Conservation (phyloP, 2,329 filamentous ascomycete genomes). For the Drechslera avenae region DNA sequence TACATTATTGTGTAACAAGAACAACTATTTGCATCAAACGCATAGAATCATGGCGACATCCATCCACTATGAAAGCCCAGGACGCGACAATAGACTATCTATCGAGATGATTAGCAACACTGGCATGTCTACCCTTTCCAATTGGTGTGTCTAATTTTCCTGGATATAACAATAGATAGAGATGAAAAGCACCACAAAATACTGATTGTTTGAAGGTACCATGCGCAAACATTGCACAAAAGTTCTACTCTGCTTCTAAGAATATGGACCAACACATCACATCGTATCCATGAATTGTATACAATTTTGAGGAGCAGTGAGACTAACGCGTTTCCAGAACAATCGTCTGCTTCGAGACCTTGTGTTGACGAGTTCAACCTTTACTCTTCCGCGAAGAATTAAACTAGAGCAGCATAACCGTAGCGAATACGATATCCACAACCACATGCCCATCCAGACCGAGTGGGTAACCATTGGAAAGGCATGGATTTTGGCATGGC, state of each 20-base stretch:
- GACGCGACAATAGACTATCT: conserved; percentile 18
- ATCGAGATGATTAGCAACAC: conserved; percentile 20
- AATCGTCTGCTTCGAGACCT: conserved; percentile 27
- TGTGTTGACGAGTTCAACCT: conserved; percentile 22
- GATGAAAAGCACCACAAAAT: conserved; percentile 36
- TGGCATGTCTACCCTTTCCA: conserved; percentile 16
- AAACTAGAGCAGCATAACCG: conserved; percentile 29
- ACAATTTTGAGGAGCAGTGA: conserved; percentile 1
- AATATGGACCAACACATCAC: conserved; percentile 30
- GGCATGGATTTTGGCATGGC: conserved; percentile 28
- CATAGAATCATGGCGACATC: conserved; percentile 20
- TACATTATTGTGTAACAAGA: conserved; percentile 17
- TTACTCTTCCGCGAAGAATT: conserved; percentile 27
- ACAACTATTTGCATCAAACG: conserved; percentile 18
- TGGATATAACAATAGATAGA: conserved; percentile 36
- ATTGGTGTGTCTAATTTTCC: conserved; percentile 22
- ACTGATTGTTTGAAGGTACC: conserved; percentile 31
- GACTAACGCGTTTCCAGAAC: conserved; percentile 11
- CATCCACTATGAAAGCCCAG: conserved; percentile 7
- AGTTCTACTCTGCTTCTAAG: conserved; percentile 27
- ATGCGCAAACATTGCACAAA: conserved; percentile 15
- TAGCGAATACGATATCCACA: conserved; percentile 29
- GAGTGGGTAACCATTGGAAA: conserved; percentile 26
- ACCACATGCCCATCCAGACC: conserved; percentile 31
- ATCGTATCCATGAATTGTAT: conserved; percentile 19